A percentile compares a stretch with the other conserved stretches of the same genome.
Evolutionary conservation across 2,329 filamentous ascomycete genomes (phyloP).

Genomic region (Ceratocystis ficicola): DNA sequence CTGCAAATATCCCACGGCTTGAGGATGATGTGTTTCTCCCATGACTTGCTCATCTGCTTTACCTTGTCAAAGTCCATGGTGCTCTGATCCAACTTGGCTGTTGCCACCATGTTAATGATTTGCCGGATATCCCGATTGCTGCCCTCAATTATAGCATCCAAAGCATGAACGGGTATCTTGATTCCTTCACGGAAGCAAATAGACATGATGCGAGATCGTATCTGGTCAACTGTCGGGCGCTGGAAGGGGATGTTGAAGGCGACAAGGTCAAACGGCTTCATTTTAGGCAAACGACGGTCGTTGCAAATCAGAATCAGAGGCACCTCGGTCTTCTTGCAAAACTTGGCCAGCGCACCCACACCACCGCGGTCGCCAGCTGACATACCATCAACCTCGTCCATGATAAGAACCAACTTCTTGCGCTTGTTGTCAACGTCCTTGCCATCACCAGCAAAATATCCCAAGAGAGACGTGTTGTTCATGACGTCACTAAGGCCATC

Average conservation of each 20-base stretch:
- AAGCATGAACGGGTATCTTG: slow-evolving; percentile 68
- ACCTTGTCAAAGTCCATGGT: slow-evolving; percentile 73
- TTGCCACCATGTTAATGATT: slow-evolving; percentile 97
- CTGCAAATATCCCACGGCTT: slow-evolving; percentile 97
- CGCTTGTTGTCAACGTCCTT: slow-evolving; percentile 68
- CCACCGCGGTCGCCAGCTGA: slow-evolving; percentile 92
- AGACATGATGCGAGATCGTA: slow-evolving; percentile 83
- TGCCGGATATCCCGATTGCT: slow-evolving; percentile 93
- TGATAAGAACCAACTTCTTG: slow-evolving; percentile 90
- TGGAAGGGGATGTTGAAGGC: slow-evolving; percentile 78
- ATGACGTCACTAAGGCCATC: slow-evolving; percentile 76
- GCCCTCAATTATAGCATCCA: slow-evolving; percentile 90
- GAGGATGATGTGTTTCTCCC: slow-evolving; percentile 93
- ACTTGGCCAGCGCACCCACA: slow-evolving; percentile 83
- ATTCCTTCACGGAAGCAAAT: slow-evolving; percentile 87
- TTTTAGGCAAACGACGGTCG: slow-evolving; percentile 82
- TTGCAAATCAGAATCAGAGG: slow-evolving; percentile 98
- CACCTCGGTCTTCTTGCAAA: slow-evolving; percentile 89
- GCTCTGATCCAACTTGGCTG: slow-evolving; percentile 74
- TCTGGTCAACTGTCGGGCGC: slow-evolving; percentile 79
- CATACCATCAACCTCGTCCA: slow-evolving; percentile 99
- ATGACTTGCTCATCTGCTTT: slow-evolving; percentile 91
- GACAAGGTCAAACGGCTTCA: slow-evolving; percentile 91
- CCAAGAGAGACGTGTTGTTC: slow-evolving; percentile 82
- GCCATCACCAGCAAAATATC: slow-evolving; percentile 76